These are phyloP conservation scores for Salvia splendens DNA, from an alignment of 257 asterid species.

Conservation along the genomic window DNA sequence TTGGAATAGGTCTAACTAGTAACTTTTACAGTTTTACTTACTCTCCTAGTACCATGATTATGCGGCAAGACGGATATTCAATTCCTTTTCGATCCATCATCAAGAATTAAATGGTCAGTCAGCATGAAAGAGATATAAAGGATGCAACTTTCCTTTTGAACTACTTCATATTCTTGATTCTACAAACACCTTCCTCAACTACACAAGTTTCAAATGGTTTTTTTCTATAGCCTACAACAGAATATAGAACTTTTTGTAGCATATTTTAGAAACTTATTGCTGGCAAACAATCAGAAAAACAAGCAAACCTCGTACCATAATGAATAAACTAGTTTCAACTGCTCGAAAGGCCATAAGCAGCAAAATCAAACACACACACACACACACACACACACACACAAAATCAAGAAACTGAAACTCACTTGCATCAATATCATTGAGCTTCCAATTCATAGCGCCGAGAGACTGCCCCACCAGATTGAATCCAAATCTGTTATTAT, in stretches of 20 bases:
- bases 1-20: not conserved
- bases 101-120: not conserved
- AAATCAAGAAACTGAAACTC: constrained; percentile 25
- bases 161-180: not conserved
- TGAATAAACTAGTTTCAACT: not conserved
- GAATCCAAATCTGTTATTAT: constrained; percentile 50
- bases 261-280: not conserved
- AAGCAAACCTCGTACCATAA: not conserved
- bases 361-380: constrained; percentile 23
- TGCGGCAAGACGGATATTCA: not conserved
- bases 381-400: not conserved
- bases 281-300: not conserved
- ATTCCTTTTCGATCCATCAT: not conserved
- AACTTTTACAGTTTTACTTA: not conserved
- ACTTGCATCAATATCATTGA: constrained; percentile 74
- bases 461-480: constrained; percentile 57
- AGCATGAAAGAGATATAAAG: not conserved
- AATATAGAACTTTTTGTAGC: not conserved
- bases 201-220: not conserved
- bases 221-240: not conserved
- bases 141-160: not conserved
- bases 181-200: not conserved
- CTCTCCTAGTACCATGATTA: not conserved
- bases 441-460: constrained; percentile 64
- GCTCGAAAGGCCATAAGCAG: constrained; percentile 19